Base-by-base conservation (phyloP, 2,329 filamentous ascomycete genomes). In the Thermochaetoides dissita region DNA sequence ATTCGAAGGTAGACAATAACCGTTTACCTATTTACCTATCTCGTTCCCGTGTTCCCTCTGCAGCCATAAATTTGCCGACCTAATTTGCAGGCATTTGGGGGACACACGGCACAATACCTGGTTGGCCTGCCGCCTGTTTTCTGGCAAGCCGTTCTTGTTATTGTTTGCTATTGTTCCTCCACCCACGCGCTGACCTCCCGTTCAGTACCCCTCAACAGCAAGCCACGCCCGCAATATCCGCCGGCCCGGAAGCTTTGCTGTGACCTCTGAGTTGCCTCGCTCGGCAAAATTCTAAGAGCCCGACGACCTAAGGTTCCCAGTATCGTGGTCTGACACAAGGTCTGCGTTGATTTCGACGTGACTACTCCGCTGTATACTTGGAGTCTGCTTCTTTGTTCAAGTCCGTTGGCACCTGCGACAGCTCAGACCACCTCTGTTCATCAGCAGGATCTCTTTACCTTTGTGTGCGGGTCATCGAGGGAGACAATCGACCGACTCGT, bases 141-240 rank as follows among this genome's bases (percentile, higher is more conserved):
- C 28, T 28, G 35, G 24, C 34, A 40, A 37, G 24, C 30, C 31
- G 12, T 35, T 35, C 34, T 35, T 35, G 7, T 24, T 35, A 39
- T 44, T 40, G 37, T 37, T 24, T 28, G 17, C 36, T 32, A 38
- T 41, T 39, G 34, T 43, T 34, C 36, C 36, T 31, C 41, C 36
- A 17, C 33, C n/a, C 33, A 10, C 36, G 34, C 31, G 28, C 30
- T 37, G 24, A 42, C 37, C 33, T 39, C 12, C 28, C 11, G 17
- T 35, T 32, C 7, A 17, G 11, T 10, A 31, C 8, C 35, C 10
- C 6, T 11, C 40, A 37, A 37, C 34, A 30, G 7, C 29, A 31
- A 11, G 29, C 28, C 12, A 17, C 35, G 10, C 28, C 32, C 33
- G 42, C 34, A 35, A 46, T 37, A 46, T 43, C 37, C 37, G 38